Percentiles rank a stretch among this genome's conserved stretches.
phyloP scores from a whole-genome alignment of 768 basidiomycete genomes.

The Dacryopinax spathularia region DNA sequence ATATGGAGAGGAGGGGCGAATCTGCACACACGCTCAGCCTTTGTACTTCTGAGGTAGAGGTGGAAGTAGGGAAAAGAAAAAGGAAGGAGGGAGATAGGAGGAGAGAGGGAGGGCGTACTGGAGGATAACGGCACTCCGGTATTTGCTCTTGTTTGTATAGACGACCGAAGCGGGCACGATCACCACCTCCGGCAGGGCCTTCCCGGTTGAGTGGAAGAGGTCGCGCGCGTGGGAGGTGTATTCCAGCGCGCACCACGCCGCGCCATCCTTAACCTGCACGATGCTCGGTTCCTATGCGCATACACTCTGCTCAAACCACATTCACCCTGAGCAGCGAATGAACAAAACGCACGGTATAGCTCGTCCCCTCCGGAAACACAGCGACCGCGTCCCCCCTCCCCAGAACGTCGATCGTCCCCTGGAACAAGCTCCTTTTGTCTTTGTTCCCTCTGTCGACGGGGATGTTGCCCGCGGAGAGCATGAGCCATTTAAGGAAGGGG shows the following conservation, averaged over 20 bases:
- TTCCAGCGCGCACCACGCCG: slow-evolving; percentile 88
- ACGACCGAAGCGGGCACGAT: slow-evolving; percentile 80
- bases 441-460: slow-evolving; percentile 91
- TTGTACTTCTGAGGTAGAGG: slow-evolving; percentile 13
- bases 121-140: slow-evolving; percentile 67
- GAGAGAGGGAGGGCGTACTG: slow-evolving; percentile 16
- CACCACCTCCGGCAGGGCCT: slow-evolving; percentile 33
- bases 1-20: slow-evolving; percentile 71
- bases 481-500: slow-evolving; percentile 54
- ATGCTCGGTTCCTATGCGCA: slow-evolving; percentile 53
- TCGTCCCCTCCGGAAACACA: slow-evolving; percentile 86
- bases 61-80: slow-evolving; percentile 1
- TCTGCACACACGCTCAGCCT: slow-evolving; percentile 30
- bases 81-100: neutral
- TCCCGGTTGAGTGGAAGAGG: slow-evolving; percentile 28
- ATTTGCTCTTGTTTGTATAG: slow-evolving; percentile 92
- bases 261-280: slow-evolving; percentile 76
- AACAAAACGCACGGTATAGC: slow-evolving; percentile 16
- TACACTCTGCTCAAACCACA: neutral
- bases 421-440: slow-evolving; percentile 77
- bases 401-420: slow-evolving; percentile 77
- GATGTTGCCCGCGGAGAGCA: slow-evolving; percentile 88
- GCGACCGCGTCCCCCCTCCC: slow-evolving; percentile 71
- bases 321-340: too few species aligned
- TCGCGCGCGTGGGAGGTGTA: slow-evolving; percentile 66